Evolutionary conservation across 2,329 filamentous ascomycete species (phyloP), one percentile per base, ranked within the genome.

Genomic region (Zelopaecilomyces penicillatus): DNA sequence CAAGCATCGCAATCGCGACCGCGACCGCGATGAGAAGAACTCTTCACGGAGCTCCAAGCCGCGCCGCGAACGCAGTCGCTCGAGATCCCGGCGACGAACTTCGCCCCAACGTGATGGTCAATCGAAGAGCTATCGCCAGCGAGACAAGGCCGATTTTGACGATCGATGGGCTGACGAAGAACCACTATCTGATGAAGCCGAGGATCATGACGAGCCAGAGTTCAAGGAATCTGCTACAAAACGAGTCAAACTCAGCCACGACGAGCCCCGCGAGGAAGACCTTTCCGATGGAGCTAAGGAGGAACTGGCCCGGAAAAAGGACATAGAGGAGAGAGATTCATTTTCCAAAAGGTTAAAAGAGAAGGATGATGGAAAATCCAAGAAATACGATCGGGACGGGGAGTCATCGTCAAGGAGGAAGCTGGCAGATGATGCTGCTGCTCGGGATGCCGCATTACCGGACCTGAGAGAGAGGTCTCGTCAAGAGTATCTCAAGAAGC

Each of bases 401-500:
- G 68, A 69, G 39, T 74, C 77, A 11, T 71, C 78, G 6, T 77
- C 76, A 1, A 74, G 82, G 50, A 70, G 83, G 40, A 60, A 52
- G 35, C 52, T 65, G 4, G 63, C 58, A 2, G 62, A 65, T 6
- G 82, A 89, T 60, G 74, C 82, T 4, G 75, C 76, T 33, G 78
- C 83, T 5, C 74, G 84, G 46, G 74, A 74, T 50, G 81, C 82
- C 6, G 85, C 85, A n/a, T 75, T 95, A 61, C 81, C 83, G 3
- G 89, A 94, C 49, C 66, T 96, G 12, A 78, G 93, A 36, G 74
- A 93, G 57, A 79, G 88, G 30, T 95, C 90, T 3, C 80, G 93
- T 49, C 90, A 96, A 59, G 84, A 93, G 53, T 98, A 98, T 59
- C 73, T 98, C 30, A 88, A 89, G 65, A 97, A 98, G 70, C 78